Evolutionary conservation across 139 green algal genomes (phyloP), one percentile per base, ranked within the genome.

Genomic region (Tetradesmus lagerheimii): DNA sequence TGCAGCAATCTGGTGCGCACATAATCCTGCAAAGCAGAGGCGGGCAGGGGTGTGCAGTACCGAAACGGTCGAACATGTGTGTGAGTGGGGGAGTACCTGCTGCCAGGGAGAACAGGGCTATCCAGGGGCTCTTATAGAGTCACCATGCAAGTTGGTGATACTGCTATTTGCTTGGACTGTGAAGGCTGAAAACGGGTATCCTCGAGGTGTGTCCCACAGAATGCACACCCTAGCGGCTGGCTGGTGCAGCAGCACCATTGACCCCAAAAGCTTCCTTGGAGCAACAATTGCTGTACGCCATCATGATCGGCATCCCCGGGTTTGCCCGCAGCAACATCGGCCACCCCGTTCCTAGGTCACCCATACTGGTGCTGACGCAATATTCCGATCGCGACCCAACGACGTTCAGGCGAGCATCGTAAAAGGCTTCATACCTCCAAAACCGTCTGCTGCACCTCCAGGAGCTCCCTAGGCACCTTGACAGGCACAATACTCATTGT

Each of bases 1-100:
- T 97, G 95, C 62, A 94, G 87, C 27, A 96, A 74, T 38, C 95
- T 88, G 9, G 86, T 90, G 4, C 93, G 91, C 0, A 96, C 92
- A 86, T 96, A 97, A 35, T 97, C 95, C 94, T 97, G 86, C 29
- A n/a, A 38, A 34, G 11, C 50, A 15, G 50, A 35, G 18, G 23
- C 4, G 20, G 57, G 57, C 12, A 18, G 20, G 20, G 57, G 20
- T 16, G 57, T 31, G 18, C 11, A n/a, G 9, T 6, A 31, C 8
- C 23, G 15, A 25, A 45, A 6, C 20, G 14, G 80, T 8, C 67
- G 41, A 74, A 35, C 8, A 12, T 35, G 34, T 43, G 34, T 5
- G 34, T 47, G 77, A 37, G 37, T 31, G 57, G 23, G 23, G 25
- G 8, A 9, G 57, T n/a, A 4, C 20, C 3, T 11, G 57, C 57